Evolutionary conservation across 768 basidiomycete species (phyloP), one percentile per base, ranked within the genome.

Genomic region (Russula vinacea): DNA sequence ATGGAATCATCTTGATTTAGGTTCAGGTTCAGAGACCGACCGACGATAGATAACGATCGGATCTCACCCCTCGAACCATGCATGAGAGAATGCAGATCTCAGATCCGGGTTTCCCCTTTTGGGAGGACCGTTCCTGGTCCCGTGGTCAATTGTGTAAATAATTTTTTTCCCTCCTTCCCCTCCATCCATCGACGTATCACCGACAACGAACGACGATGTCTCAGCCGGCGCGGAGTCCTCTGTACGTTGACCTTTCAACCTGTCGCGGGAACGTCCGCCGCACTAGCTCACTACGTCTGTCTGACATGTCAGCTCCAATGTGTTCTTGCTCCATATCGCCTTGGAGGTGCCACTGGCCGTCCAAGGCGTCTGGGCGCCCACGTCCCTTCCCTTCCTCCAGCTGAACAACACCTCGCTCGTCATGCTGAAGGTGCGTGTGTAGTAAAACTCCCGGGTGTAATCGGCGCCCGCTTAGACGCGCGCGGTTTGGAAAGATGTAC

Each of bases 321-420:
- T 92, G 2, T 94, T 93, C 75, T 78, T 94, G 44, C 75, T 93
- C 33, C 92, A 94, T 70, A 83, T 91, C 69, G 89, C 87, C 6
- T 77, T 92, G 61, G 92, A 94, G 72, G 80, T 84, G 6, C 92
- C 92, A 0, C 72, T 94, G 24, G 90, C 86, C 3, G 74, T 94
- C 37, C 90, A 92, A 73, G 89, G 90, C 7, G 74, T 92, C 19
- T 83, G 83, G 77, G 79, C 84, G 0, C 85, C 89, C 1, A 69
- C 74, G 19, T 77, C 73, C 17, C 73, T 93, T 22, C 92, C 92
- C 0, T 92, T 94, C 73, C 68, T 92, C 60, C 84, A 91, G 72
- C 79, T 92, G 68, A 92, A 87, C 69, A 94, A 94, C 77, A 93
- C 92, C 6, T 83, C 90, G 0, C 56, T 92, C 9, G 84, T 91